Evolutionary conservation across 306 rosid genomes (phyloP).

Genomic region (Lathyrus oleraceus): DNA sequence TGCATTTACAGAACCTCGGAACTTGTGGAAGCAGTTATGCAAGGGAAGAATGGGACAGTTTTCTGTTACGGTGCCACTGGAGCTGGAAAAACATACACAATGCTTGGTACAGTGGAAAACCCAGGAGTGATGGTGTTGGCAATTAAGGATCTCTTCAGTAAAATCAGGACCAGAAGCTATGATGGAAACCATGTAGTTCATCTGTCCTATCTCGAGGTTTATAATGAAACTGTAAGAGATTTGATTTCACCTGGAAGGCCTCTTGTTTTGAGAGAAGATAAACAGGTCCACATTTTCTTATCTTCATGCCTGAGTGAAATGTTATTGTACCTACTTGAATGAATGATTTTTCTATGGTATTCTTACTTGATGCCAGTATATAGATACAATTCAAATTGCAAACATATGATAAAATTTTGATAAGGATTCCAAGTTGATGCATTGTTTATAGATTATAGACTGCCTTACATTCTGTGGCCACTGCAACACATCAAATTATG

Average conservation of each 20-base stretch:
- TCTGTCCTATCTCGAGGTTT: slow-evolving; percentile 91
- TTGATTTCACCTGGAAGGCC: slow-evolving; percentile 95
- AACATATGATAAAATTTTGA: slow-evolving; percentile 1
- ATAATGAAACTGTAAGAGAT: slow-evolving; percentile 89
- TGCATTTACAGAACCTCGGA: slow-evolving; percentile 70
- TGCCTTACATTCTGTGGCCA: neutral
- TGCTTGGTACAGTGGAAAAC: slow-evolving; percentile 83
- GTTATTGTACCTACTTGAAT: neutral
- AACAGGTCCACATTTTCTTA: slow-evolving; percentile 51
- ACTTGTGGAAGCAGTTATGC: slow-evolving; percentile 87
- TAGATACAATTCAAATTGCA: neutral
- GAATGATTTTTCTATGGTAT: neutral
- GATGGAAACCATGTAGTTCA: slow-evolving; percentile 87
- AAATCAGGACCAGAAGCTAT: slow-evolving; percentile 81
- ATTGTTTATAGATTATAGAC: neutral
- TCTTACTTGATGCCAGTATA: slow-evolving; percentile 3
- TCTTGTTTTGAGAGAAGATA: slow-evolving; percentile 89
- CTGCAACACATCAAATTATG: neutral
- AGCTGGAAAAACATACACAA: slow-evolving; percentile 94
- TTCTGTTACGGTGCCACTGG: slow-evolving; percentile 98
- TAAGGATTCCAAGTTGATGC: neutral
- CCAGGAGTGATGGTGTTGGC: slow-evolving; percentile 99
- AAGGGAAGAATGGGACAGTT: slow-evolving; percentile 93
- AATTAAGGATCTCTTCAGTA: slow-evolving; percentile 78
- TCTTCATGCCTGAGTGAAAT: neutral